Conservation (phyloP, 2,329 filamentous ascomycete genomes). For the Tolypocladium nubicola region DNA sequence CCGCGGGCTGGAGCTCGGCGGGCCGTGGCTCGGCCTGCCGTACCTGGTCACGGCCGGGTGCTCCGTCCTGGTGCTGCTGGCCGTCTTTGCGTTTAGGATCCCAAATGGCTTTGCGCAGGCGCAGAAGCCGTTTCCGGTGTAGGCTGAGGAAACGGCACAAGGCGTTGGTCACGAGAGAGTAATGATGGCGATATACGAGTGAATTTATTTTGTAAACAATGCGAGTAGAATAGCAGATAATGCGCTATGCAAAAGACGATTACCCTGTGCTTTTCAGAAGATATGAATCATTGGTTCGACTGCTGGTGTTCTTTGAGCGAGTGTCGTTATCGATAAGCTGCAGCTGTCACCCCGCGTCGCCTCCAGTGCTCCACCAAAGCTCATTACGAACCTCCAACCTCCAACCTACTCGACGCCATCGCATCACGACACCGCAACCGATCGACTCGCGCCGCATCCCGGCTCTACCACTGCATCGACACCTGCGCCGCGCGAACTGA, state of each 20-base stretch:
- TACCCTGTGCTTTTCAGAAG: too few relatives aligned
- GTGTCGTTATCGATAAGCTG: neutral
- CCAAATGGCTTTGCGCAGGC: constrained; percentile 10
- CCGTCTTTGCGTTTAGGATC: constrained; percentile 19
- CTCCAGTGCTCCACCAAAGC: neutral
- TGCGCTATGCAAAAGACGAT: too few relatives aligned
- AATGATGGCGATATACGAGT: neutral
- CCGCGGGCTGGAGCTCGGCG: constrained; percentile 33
- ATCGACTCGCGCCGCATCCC: neutral
- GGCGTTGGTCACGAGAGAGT: neutral
- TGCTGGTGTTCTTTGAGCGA: neutral
- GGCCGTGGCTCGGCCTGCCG: constrained; percentile 37
- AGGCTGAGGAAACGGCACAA: neutral
- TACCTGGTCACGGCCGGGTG: constrained; percentile 28
- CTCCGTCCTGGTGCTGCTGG: constrained; percentile 14
- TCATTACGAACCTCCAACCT: neutral
- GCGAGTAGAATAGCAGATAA: too few relatives aligned
- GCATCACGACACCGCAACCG: neutral
- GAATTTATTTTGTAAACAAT: neutral
- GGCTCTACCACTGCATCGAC: constrained; percentile 4
- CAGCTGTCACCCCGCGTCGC: neutral
- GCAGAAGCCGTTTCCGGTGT: neutral
- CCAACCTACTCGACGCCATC: neutral
- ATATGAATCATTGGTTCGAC: too few relatives aligned
- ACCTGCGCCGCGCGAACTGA: neutral